Percentiles rank a stretch among this genome's conserved stretches.
Conservation (phyloP, 352 stramenopile species). For the Phytopythium litorale region DNA sequence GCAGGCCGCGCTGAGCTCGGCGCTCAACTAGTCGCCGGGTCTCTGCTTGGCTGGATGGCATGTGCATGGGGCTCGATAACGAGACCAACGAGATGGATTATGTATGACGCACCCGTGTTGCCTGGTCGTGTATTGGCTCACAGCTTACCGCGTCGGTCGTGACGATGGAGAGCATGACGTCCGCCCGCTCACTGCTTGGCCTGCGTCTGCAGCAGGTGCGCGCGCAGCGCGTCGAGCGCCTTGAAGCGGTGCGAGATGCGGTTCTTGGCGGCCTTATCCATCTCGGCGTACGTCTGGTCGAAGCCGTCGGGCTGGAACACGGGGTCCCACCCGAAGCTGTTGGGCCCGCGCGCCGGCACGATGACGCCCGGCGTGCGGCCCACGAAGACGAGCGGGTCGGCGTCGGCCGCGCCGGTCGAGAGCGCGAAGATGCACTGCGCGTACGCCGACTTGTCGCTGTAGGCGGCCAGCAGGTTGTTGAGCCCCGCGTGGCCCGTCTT, state of each 20-base stretch:
- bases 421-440: constrained; percentile 97
- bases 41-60: too few relatives aligned
- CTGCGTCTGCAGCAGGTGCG: constrained; percentile 18
- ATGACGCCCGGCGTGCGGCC: constrained; percentile 92
- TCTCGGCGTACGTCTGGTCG: constrained; percentile 86
- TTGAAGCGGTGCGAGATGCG: constrained; percentile 89
- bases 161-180: too few relatives aligned
- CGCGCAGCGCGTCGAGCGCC: constrained; percentile 62
- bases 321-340: constrained; percentile 89
- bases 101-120: background rate
- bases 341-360: constrained; percentile 84
- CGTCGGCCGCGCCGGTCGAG: constrained; percentile 39
- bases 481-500: constrained; percentile 91
- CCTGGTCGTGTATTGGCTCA: background rate
- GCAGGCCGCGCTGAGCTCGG: constrained; percentile 59
- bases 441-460: constrained; percentile 95
- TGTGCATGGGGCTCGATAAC: background rate
- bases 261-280: constrained; percentile 90
- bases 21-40: constrained; percentile 30
- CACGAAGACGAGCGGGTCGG: constrained; percentile 92
- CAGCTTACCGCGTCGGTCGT: too few relatives aligned
- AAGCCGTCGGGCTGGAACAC: constrained; percentile 88
- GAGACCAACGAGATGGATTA: background rate
- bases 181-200: background rate
- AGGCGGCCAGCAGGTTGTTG: constrained; percentile 94